Percentiles rank a stretch among this genome's conserved stretches.
These are phyloP conservation scores for Sergeia podlipaevii DNA, from an alignment of 208 protist genomes.

Conservation along the genomic window DNA sequence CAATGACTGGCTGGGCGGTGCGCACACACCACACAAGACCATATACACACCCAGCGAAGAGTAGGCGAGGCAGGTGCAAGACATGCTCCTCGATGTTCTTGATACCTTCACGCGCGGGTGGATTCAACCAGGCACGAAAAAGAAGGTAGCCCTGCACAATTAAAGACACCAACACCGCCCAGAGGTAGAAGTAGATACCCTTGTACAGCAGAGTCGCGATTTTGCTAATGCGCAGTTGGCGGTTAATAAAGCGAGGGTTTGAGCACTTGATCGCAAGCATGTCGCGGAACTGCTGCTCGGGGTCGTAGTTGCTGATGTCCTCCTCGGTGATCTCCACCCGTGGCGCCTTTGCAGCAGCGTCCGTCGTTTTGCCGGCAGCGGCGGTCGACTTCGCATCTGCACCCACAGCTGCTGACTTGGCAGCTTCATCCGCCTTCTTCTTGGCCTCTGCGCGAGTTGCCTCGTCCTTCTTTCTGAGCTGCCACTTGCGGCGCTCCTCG, in stretches of 20 bases:
- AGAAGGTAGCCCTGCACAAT: conserved; percentile 77
- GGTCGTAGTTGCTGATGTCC: conserved; percentile 31
- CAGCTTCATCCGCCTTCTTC: conserved; percentile 28
- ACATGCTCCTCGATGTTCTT: conserved; percentile 77
- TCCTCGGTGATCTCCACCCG: conserved; percentile 14
- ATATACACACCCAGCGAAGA: conserved; percentile 59
- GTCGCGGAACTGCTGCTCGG: conserved; percentile 77
- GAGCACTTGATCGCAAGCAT: conserved; percentile 78
- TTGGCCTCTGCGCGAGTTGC: conserved; percentile 9
- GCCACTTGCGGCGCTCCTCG: conserved; percentile 52
- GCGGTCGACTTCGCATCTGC: conserved; percentile 3
- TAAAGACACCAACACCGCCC: conserved; percentile 67
- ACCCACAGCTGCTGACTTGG: conserved; percentile 14
- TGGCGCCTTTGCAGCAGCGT: not conserved
- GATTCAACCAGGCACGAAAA: conserved; percentile 85
- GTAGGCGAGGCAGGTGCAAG: conserved; percentile 78
- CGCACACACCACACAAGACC: conserved; percentile 50
- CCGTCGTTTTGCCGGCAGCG: not conserved
- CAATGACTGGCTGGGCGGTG: conserved; percentile 52
- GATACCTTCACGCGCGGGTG: conserved; percentile 68
- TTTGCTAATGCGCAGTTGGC: conserved; percentile 60
- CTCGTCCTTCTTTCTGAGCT: conserved; percentile 25
- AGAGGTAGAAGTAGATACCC: conserved; percentile 81
- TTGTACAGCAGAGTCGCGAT: conserved; percentile 69
- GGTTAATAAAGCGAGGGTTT: conserved; percentile 68